Conservation (phyloP, 176 grass and related monocot genomes). For the Leersia perrieri region DNA sequence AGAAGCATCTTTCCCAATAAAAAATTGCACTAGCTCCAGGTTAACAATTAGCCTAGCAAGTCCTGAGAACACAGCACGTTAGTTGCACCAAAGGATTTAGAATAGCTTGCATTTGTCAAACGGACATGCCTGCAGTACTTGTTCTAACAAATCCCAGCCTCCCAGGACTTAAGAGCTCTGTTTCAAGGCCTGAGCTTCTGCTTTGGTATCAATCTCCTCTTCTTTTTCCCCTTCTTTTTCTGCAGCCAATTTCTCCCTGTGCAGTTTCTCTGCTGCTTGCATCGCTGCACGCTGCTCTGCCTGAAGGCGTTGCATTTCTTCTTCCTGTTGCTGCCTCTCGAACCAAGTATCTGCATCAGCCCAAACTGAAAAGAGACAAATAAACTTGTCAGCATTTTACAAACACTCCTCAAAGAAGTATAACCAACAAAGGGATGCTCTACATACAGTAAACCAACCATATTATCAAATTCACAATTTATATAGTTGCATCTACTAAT, state of each 20-base stretch:
- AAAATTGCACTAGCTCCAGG: background rate
- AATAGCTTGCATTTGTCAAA: constrained; percentile 20
- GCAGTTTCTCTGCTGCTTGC: constrained; percentile 84
- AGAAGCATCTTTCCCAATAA: background rate
- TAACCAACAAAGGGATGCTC: no score
- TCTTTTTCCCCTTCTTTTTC: constrained; percentile 95
- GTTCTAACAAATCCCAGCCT: background rate
- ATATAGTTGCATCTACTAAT: background rate
- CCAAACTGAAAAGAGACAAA: constrained; percentile 64
- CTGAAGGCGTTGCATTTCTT: constrained; percentile 86
- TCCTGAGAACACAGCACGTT: background rate
- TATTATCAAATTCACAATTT: background rate
- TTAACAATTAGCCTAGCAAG: background rate
- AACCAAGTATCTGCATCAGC: constrained; percentile 99
- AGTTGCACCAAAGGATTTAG: background rate
- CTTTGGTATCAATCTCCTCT: constrained; percentile 45
- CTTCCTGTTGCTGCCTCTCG: constrained; percentile 98
- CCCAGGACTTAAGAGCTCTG: constrained; percentile 25
- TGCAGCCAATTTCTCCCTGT: constrained; percentile 62
- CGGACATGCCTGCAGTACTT: background rate
- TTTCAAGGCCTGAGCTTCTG: constrained; percentile 59
- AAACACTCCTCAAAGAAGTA: background rate
- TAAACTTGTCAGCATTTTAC: constrained; percentile 7
- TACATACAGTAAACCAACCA: background rate
- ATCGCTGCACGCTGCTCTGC: constrained; percentile 89